A percentile compares a stretch with the other conserved stretches of the same genome.
Evolutionary conservation across 1,139 yeast genomes (phyloP).

Genomic region (Arxiozyma slooffiae): DNA sequence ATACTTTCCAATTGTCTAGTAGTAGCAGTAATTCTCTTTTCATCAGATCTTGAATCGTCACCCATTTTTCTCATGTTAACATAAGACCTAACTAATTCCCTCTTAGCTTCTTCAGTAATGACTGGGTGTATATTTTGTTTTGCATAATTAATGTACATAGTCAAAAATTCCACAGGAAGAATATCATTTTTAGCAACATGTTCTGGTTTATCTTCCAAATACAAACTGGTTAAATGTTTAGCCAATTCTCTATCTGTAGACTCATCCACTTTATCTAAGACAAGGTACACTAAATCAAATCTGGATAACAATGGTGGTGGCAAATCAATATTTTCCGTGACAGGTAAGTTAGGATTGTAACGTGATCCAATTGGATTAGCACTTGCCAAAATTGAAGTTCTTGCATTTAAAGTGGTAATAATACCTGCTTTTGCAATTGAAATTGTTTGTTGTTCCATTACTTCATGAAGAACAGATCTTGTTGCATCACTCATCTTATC

Average conservation of each 20-base stretch:
- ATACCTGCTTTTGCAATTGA: slow-evolving; percentile 98
- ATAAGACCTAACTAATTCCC: slow-evolving; percentile 77
- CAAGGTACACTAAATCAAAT: slow-evolving; percentile 85
- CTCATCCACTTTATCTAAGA: slow-evolving; percentile 88
- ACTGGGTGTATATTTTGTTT: slow-evolving; percentile 72
- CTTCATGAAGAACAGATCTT: slow-evolving; percentile 92
- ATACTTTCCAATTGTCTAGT: slow-evolving; percentile 93
- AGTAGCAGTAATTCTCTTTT: slow-evolving; percentile 92
- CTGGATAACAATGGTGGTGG: slow-evolving; percentile 94
- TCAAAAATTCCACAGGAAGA: slow-evolving; percentile 77
- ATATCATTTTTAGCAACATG: slow-evolving; percentile 56
- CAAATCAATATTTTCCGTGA: slow-evolving; percentile 85
- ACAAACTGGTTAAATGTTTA: slow-evolving; percentile 81
- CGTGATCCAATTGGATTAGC: slow-evolving; percentile 97
- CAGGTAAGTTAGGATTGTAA: slow-evolving; percentile 87
- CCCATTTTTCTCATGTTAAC: slow-evolving; percentile 93
- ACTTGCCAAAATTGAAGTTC: slow-evolving; percentile 90
- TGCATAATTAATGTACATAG: slow-evolving; percentile 85
- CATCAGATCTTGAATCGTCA: slow-evolving; percentile 78
- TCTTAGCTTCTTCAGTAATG: slow-evolving; percentile 70
- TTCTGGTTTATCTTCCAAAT: slow-evolving; percentile 77
- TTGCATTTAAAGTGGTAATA: slow-evolving; percentile 89
- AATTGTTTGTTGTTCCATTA: slow-evolving; percentile 98
- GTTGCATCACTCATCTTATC: slow-evolving; percentile 96
- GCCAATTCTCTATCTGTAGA: slow-evolving; percentile 78